These are phyloP conservation scores for Penicillium fimorum DNA, from an alignment of 495 filamentous ascomycete species.

Conservation along the genomic window DNA sequence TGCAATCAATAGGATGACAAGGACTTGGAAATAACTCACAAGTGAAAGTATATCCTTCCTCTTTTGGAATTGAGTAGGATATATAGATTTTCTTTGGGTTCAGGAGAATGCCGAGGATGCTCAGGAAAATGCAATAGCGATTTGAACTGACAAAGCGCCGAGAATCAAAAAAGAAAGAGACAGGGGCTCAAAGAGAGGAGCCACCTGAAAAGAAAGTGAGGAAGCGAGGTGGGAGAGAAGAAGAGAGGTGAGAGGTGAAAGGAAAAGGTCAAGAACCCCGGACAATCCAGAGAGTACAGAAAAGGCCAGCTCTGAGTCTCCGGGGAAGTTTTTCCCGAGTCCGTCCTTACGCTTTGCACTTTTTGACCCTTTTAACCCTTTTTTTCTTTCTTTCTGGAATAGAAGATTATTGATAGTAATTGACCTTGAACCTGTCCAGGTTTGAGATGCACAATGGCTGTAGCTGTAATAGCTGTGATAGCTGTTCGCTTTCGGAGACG, in stretches of 20 bases:
- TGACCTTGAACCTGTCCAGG: background rate
- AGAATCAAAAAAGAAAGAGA: slow-evolving; percentile 16
- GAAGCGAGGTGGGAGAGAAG: slow-evolving; percentile 12
- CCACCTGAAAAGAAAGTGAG: slow-evolving; percentile 12
- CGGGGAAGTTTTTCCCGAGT: slow-evolving; percentile 34
- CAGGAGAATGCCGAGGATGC: slow-evolving; percentile 10
- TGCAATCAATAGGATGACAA: background rate
- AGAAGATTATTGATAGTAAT: background rate
- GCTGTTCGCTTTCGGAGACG: background rate
- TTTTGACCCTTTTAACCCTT: background rate
- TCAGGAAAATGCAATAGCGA: slow-evolving; percentile 10
- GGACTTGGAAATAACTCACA: background rate
- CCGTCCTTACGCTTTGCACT: slow-evolving; percentile 8
- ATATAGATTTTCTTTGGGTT: slow-evolving; percentile 3
- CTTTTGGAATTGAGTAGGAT: slow-evolving; percentile 10
- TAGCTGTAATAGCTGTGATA: background rate
- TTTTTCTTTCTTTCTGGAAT: background rate
- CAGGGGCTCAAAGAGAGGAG: slow-evolving; percentile 18
- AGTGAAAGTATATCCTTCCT: slow-evolving; percentile 5
- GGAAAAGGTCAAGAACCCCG: slow-evolving; percentile 34
- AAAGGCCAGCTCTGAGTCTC: slow-evolving; percentile 35
- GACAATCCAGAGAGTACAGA: slow-evolving; percentile 28
- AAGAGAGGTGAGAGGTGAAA: slow-evolving; percentile 16
- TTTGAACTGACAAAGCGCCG: slow-evolving; percentile 13
- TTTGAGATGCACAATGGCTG: background rate